These are phyloP conservation scores for Oehlia diaphana DNA, from an alignment of 192 early-diverging fungal genomes.

Conservation along the genomic window DNA sequence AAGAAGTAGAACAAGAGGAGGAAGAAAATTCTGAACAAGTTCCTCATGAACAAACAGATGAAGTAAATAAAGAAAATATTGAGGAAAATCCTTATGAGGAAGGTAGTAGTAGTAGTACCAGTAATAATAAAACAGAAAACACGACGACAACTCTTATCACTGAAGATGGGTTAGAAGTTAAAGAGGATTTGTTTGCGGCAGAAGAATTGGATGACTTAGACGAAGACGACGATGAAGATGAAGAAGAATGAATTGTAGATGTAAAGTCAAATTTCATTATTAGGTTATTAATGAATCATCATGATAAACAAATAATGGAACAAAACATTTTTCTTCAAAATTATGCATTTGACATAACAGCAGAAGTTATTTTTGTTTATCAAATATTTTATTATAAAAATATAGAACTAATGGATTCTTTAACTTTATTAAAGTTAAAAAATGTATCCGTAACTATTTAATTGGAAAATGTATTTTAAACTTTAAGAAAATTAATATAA, in stretches of 20 bases:
- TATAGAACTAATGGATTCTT: too few species aligned
- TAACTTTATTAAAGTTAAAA: too few species aligned
- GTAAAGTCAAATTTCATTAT: neutral
- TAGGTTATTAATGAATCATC: too few species aligned
- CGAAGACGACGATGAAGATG: conserved; percentile 51
- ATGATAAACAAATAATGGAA: too few species aligned
- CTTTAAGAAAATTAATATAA: too few species aligned
- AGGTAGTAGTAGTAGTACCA: neutral
- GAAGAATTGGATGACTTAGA: conserved; percentile 65
- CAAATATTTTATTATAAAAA: too few species aligned
- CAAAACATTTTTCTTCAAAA: too few species aligned
- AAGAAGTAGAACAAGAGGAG: conserved; percentile 40
- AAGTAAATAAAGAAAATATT: neutral
- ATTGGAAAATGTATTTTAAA: too few species aligned
- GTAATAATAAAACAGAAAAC: conserved; percentile 1
- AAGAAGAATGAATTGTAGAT: neutral
- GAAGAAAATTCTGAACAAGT: conserved; percentile 38
- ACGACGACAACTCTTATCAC: conserved; percentile 2
- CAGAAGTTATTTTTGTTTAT: too few species aligned
- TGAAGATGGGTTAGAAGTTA: conserved; percentile 38
- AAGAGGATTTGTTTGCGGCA: conserved; percentile 66
- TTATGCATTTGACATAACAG: too few species aligned
- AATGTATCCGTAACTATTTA: too few species aligned
- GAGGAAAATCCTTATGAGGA: conserved; percentile 9
- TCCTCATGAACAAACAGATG: conserved; percentile 23